Evolutionary conservation across 2,329 filamentous ascomycete genomes (phyloP), one percentile per base, ranked within the genome.

Genomic region (Aphanocladium album): DNA sequence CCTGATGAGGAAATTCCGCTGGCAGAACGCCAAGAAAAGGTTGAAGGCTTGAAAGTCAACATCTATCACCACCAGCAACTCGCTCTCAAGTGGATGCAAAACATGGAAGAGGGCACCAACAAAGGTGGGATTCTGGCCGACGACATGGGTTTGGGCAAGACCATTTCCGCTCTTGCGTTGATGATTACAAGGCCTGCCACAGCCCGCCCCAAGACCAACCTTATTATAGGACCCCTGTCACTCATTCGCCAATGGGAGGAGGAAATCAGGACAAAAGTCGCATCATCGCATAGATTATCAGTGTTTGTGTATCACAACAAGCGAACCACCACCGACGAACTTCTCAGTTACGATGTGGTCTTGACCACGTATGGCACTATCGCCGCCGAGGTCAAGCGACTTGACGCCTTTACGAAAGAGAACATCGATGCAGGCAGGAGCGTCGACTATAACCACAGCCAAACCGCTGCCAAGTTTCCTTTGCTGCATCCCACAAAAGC

Each of bases 101-200:
- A 86, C n/a, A 91, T 90, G 71, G 92, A 96, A 71, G 83, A 80
- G 19, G 86, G 89, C 9, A 80, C 87, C 57, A 91, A 89, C 68
- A 91, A 89, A 67, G 92, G 93, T n/a, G 93, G 92, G 43, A 93
- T 96, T 60, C 80, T 96, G 17, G 91, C 91, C 2, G 93, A 97
- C 71, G 92, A 96, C 68, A 97, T 96, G 93, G 92, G 92, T 3
- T 75, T 96, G 11, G 92, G 92, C 19, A 96, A 96, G 76, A 96
- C 93, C 0, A 88, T 96, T 25, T 91, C 93, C 63, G 88, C 90
- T 5, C 79, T 97, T 23, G 84, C 92, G 4, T 80, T 96, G 47
- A 89, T 96, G 66, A 79, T 91, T 14, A 82, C 84, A 6, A 82
- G 86, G 6, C 86, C 81, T n/a, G 84, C 89, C 0, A 72, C 77